A percentile compares a stretch with the other conserved stretches of the same genome.
Evolutionary conservation across 768 basidiomycete genomes (phyloP).

Genomic region (Infundibulicybe gibba): DNA sequence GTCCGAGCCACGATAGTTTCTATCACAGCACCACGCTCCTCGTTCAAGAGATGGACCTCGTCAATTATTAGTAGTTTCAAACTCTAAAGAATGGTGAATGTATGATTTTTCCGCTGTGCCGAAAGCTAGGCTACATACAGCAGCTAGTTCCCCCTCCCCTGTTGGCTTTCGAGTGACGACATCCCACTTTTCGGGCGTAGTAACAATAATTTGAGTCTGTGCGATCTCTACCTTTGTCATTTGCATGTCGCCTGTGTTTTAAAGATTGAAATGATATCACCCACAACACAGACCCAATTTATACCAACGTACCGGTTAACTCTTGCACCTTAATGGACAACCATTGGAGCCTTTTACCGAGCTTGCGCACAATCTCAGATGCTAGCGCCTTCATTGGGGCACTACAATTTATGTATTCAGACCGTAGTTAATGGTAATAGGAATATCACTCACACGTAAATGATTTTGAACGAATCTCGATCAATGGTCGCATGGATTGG

Average conservation of each 20-base stretch:
- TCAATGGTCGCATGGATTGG: conserved; percentile 50
- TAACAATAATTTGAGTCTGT: conserved; percentile 95
- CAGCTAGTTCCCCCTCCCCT: conserved; percentile 94
- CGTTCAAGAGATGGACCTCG: conserved; percentile 95
- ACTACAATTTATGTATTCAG: conserved; percentile 29
- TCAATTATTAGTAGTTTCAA: conserved; percentile 95
- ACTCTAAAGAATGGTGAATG: conserved; percentile 56
- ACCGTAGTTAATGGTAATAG: background rate
- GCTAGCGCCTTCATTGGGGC: conserved; percentile 99
- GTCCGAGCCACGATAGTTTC: conserved; percentile 98
- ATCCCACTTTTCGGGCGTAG: conserved; percentile 99
- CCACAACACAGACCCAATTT: background rate
- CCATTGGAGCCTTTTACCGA: conserved; percentile 89
- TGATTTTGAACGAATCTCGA: conserved; percentile 84
- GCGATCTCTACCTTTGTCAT: conserved; percentile 91
- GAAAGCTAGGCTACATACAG: conserved; percentile 44
- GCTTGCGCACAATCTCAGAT: conserved; percentile 90
- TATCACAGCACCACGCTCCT: conserved; percentile 97
- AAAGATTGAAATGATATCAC: too few species aligned
- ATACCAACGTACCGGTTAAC: conserved; percentile 63
- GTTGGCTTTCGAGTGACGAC: conserved; percentile 97
- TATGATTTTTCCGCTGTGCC: background rate
- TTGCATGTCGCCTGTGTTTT: conserved; percentile 90
- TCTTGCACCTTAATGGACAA: conserved; percentile 83
- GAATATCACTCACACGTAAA: conserved; percentile 74